These are phyloP conservation scores for Polytrichum formosum DNA, from an alignment of 225 moss, liverwort and hornwort genomes.

Conservation along the genomic window DNA sequence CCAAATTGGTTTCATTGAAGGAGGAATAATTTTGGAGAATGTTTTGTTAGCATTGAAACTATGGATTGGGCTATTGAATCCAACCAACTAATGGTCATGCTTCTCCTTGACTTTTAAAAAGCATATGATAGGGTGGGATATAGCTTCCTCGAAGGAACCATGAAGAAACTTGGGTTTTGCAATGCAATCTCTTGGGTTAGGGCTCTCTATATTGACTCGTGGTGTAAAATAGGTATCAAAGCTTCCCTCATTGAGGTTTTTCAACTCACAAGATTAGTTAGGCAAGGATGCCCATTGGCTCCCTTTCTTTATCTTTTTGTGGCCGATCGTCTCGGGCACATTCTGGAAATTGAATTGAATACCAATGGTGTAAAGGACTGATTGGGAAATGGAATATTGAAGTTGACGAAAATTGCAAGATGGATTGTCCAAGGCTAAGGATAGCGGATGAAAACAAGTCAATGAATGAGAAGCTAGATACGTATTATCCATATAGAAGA, in stretches of 20 bases:
- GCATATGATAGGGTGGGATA: too few species aligned
- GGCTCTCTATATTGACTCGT: neutral
- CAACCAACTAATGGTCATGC: neutral
- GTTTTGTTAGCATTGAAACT: neutral
- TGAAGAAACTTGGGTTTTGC: neutral
- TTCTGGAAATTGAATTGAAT: neutral
- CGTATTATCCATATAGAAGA: too few species aligned
- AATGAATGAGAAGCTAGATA: too few species aligned
- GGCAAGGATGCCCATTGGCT: neutral
- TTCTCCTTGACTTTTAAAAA: neutral
- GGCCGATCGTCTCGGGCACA: neutral
- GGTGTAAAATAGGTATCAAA: neutral
- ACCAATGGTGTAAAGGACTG: too few species aligned
- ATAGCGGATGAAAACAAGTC: too few species aligned
- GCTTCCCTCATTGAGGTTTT: neutral
- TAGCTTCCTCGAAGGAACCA: neutral
- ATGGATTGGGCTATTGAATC: neutral
- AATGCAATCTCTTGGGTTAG: neutral
- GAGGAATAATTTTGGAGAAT: neutral
- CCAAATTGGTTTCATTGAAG: neutral
- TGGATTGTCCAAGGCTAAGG: too few species aligned
- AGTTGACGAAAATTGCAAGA: too few species aligned
- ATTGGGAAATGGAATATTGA: too few species aligned
- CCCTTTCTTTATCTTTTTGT: neutral
- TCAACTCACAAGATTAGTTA: neutral